Evolutionary conservation across 495 filamentous ascomycete genomes (phyloP).

Genomic region (Aeminium ludgeri): DNA sequence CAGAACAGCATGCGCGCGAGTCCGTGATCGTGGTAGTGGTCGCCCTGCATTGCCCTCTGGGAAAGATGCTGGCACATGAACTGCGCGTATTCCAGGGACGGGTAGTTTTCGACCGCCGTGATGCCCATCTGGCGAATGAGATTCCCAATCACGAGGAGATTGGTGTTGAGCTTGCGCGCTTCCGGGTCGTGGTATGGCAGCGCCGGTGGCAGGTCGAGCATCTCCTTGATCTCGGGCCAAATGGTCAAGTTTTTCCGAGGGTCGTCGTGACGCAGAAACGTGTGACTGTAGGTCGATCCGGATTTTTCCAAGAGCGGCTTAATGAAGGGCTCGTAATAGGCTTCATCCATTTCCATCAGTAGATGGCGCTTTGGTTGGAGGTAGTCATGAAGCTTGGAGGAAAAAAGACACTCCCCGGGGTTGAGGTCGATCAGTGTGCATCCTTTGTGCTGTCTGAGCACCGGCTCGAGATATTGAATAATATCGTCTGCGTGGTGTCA

Average conservation of each 20-base stretch:
- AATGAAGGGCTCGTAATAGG: slow-evolving; percentile 40
- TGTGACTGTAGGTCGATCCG: slow-evolving; percentile 33
- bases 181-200: slow-evolving; percentile 3
- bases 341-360: slow-evolving; percentile 49
- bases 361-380: slow-evolving; percentile 66
- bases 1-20: slow-evolving; percentile 14
- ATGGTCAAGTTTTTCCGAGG: slow-evolving; percentile 4
- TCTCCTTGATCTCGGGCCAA: not conserved
- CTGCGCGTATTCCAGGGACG: too few relatives aligned
- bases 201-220: not conserved
- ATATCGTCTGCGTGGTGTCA: slow-evolving; percentile 10
- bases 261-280: slow-evolving; percentile 1
- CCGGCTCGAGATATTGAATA: slow-evolving; percentile 34
- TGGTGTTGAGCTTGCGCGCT: slow-evolving; percentile 9
- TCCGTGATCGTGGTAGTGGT: slow-evolving; percentile 2
- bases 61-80: too few relatives aligned
- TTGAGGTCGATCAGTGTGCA: slow-evolving; percentile 75
- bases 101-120: too few relatives aligned
- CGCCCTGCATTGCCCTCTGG: too few relatives aligned
- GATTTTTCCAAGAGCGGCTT: slow-evolving; percentile 40
- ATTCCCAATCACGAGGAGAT: slow-evolving; percentile 11
- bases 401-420: slow-evolving; percentile 61
- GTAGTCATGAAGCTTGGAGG: slow-evolving; percentile 51
- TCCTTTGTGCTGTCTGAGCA: slow-evolving; percentile 43
- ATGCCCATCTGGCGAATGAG: not conserved